Conservation (phyloP, 106 monocot genomes). For the Dioscorea dumetorum region DNA sequence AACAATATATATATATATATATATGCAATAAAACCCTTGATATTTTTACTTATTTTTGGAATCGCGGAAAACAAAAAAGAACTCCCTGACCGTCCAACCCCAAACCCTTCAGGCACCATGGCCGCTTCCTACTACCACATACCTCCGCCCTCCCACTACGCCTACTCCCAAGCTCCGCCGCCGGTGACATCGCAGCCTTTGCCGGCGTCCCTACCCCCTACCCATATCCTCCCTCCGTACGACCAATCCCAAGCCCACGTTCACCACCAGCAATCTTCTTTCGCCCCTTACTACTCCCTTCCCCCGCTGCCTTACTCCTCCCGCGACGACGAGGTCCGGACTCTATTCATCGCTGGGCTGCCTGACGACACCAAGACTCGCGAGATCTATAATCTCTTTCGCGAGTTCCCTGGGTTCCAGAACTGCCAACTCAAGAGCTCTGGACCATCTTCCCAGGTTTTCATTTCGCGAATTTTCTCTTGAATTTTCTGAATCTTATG, state of each 20-base stretch:
- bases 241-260: not conserved
- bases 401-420: slow-evolving; percentile 24
- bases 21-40: too few relatives aligned
- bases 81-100: too few relatives aligned
- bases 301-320: not conserved
- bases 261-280: not conserved
- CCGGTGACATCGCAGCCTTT: not conserved
- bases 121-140: not conserved
- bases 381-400: slow-evolving; percentile 39
- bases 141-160: not conserved
- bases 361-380: slow-evolving; percentile 31
- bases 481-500: too few relatives aligned
- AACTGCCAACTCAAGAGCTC: slow-evolving; percentile 16
- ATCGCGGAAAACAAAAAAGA: too few relatives aligned
- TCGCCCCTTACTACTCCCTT: not conserved
- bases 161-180: not conserved
- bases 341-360: slow-evolving; percentile 31
- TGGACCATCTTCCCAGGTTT: not conserved
- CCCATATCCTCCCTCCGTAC: not conserved
- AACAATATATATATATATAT: not conserved
- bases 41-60: too few relatives aligned
- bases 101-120: too few relatives aligned
- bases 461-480: not conserved
- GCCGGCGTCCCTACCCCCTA: not conserved
- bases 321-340: slow-evolving; percentile 14